These are phyloP conservation scores for Schwanniomyces vanrijiae DNA, from an alignment of 805 yeast species.

Conservation along the genomic window DNA sequence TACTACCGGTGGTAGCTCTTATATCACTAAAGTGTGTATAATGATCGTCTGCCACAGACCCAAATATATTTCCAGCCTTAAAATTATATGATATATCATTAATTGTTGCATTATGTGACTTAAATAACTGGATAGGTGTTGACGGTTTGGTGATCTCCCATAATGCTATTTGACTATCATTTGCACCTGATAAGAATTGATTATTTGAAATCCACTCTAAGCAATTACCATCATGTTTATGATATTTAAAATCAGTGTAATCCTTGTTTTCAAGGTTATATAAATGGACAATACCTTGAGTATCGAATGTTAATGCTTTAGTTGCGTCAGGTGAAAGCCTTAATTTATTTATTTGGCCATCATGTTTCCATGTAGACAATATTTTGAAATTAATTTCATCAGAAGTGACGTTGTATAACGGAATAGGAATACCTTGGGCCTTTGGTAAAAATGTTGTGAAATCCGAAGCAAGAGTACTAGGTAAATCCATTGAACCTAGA, in stretches of 20 bases:
- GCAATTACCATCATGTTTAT: conserved; percentile 66
- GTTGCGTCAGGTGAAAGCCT: conserved; percentile 51
- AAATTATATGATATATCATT: conserved; percentile 67
- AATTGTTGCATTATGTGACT: conserved; percentile 55
- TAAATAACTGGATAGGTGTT: conserved; percentile 49
- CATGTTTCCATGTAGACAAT: conserved; percentile 55
- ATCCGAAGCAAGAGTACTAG: conserved; percentile 49
- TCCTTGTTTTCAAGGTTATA: conserved; percentile 30
- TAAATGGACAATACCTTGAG: conserved; percentile 49
- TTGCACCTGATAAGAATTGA: conserved; percentile 60
- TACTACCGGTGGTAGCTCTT: conserved; percentile 30
- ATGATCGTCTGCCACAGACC: conserved; percentile 70
- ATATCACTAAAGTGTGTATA: conserved; percentile 62
- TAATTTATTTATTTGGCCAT: conserved; percentile 66
- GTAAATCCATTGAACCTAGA: conserved; percentile 44
- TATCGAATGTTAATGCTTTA: conserved; percentile 55
- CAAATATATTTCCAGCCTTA: conserved; percentile 48
- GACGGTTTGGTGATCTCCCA: conserved; percentile 58
- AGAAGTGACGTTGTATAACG: conserved; percentile 19
- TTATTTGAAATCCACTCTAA: conserved; percentile 61
- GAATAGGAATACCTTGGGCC: conserved; percentile 21
- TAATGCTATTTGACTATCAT: conserved; percentile 64
- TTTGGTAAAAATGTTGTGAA: conserved; percentile 24
- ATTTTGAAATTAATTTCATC: conserved; percentile 42
- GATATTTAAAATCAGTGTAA: conserved; percentile 46